Percentiles rank a stretch among this genome's conserved stretches.
Evolutionary conservation across 2,329 filamentous ascomycete species (phyloP).

Genomic region (Venturia asperata): DNA sequence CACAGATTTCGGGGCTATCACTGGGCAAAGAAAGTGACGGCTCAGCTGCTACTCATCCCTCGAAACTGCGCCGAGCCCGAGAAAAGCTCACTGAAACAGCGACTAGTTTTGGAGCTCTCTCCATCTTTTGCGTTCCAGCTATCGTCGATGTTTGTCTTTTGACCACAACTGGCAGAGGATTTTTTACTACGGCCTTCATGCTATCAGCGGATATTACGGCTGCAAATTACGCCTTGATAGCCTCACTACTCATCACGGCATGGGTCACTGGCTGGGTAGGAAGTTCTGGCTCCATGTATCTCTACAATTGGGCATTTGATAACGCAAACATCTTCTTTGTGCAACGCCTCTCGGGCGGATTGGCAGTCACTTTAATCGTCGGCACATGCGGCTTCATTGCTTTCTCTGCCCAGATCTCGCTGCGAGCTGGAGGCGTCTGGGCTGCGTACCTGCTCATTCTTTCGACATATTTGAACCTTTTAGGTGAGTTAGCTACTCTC

Average conservation of each 20-base stretch:
- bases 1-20: neutral
- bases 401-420: neutral
- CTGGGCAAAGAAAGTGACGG: neutral
- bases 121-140: conserved; percentile 16
- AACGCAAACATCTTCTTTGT: conserved; percentile 13
- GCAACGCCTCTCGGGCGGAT: conserved; percentile 9
- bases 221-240: conserved; percentile 10
- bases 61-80: neutral
- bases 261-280: conserved; percentile 11
- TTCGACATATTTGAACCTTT: conserved; percentile 14
- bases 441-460: conserved; percentile 8
- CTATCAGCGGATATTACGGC: neutral
- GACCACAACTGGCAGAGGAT: conserved; percentile 3
- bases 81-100: neutral
- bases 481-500: neutral
- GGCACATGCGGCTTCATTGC: neutral
- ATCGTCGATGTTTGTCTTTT: conserved; percentile 3
- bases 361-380: neutral
- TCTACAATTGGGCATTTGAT: conserved; percentile 13
- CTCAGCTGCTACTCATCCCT: neutral
- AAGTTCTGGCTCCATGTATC: conserved; percentile 8
- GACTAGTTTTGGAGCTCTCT: conserved; percentile 6
- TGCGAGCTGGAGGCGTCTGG: conserved; percentile 7
- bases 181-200: conserved; percentile 15
- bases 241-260: conserved; percentile 13